A percentile compares a stretch with the other conserved stretches of the same genome.
These are phyloP conservation scores for Tulasnella sp. DNA, from an alignment of 768 basidiomycete species.

Conservation along the genomic window DNA sequence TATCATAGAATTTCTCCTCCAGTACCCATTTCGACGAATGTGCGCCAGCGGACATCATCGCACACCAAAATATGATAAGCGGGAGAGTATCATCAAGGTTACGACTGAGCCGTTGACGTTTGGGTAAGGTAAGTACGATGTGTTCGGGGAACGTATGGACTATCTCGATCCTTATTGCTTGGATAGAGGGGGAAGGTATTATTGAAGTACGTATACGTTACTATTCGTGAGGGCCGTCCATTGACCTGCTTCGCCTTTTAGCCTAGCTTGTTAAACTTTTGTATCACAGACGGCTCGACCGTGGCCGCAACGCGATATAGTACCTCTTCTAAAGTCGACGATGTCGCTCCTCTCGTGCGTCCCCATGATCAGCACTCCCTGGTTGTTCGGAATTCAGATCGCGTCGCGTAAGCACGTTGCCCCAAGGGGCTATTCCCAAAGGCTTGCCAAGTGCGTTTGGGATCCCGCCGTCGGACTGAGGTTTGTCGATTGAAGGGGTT, in stretches of 20 bases:
- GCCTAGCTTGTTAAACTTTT: slow-evolving; percentile 91
- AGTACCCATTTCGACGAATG: slow-evolving; percentile 91
- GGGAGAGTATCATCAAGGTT: slow-evolving; percentile 94
- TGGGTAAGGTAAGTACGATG: slow-evolving; percentile 54
- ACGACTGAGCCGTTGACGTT: slow-evolving; percentile 93
- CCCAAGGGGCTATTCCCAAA: too few species aligned
- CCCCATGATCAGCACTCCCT: slow-evolving; percentile 80
- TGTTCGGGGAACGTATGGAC: neutral
- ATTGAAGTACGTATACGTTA: slow-evolving; percentile 16
- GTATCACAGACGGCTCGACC: slow-evolving; percentile 88
- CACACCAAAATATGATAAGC: slow-evolving; percentile 91
- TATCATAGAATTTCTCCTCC: slow-evolving; percentile 75
- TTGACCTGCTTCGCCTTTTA: slow-evolving; percentile 24
- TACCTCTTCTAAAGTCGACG: slow-evolving; percentile 86
- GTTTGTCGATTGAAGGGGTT: too few species aligned
- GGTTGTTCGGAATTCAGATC: slow-evolving; percentile 28
- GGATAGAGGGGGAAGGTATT: slow-evolving; percentile 99
- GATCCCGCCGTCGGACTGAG: too few species aligned
- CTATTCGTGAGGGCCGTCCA: neutral
- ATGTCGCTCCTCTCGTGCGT: slow-evolving; percentile 74
- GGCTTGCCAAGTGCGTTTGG: too few species aligned
- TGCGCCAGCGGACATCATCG: slow-evolving; percentile 80
- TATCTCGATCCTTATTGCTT: slow-evolving; percentile 32
- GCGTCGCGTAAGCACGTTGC: too few species aligned
- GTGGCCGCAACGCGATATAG: slow-evolving; percentile 41